A percentile compares a stretch with the other conserved stretches of the same genome.
These are phyloP conservation scores for Nadsonia fulvescens DNA, from an alignment of 805 yeast species.

Conservation along the genomic window DNA sequence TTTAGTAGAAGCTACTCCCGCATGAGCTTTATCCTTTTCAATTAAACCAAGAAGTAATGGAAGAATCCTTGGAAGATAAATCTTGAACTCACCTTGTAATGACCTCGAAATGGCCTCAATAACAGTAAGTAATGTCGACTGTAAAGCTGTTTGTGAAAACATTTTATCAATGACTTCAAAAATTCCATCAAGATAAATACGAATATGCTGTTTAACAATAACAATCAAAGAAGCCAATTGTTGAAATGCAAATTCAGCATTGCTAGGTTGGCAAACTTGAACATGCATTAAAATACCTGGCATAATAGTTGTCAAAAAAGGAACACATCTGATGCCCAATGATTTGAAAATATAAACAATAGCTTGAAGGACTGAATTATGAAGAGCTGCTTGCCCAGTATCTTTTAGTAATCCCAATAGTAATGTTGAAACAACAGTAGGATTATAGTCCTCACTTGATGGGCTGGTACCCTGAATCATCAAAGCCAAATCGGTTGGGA, in stretches of 20 bases:
- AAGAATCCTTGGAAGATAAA: conserved; percentile 59
- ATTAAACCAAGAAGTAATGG: conserved; percentile 60
- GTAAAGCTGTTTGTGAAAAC: conserved; percentile 44
- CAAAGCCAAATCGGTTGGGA: conserved; percentile 76
- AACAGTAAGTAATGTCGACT: conserved; percentile 60
- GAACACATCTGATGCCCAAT: conserved; percentile 72
- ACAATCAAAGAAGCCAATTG: conserved; percentile 64
- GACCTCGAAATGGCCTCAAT: conserved; percentile 75
- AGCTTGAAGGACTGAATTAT: conserved; percentile 85
- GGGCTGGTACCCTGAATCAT: conserved; percentile 92
- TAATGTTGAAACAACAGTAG: conserved; percentile 82
- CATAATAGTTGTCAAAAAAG: conserved; percentile 72
- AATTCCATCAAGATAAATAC: conserved; percentile 64
- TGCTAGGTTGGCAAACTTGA: conserved; percentile 49
- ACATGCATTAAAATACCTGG: conserved; percentile 78
- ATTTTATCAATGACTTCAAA: conserved; percentile 61
- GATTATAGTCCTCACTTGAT: conserved; percentile 75
- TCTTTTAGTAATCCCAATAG: conserved; percentile 73
- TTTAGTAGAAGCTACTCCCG: conserved; percentile 38
- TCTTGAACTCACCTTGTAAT: conserved; percentile 80
- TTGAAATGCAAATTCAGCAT: conserved; percentile 76
- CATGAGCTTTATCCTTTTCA: conserved; percentile 33
- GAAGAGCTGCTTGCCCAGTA: conserved; percentile 68
- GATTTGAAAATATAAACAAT: conserved; percentile 82
- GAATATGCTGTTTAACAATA: conserved; percentile 76